phyloP scores from a whole-genome alignment of 2,329 filamentous ascomycete genomes.

The Fusarium oxysporum region DNA sequence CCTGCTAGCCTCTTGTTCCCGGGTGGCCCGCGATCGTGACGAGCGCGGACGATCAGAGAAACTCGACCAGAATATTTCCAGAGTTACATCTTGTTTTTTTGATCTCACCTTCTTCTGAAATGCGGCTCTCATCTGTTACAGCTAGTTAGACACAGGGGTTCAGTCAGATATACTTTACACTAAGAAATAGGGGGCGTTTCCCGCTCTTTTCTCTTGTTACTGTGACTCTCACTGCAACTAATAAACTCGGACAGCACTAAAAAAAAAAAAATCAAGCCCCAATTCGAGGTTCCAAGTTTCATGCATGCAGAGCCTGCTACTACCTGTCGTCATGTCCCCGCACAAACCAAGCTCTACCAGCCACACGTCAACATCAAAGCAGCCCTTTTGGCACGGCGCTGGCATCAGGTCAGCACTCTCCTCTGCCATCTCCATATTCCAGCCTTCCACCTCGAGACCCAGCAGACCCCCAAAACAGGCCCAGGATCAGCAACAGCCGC shows the following conservation, averaged over 20 bases:
- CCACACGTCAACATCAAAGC: constrained; percentile 33
- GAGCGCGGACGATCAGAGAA: constrained; percentile 30
- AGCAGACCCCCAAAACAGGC: constrained; percentile 16
- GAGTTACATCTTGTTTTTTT: constrained; percentile 1
- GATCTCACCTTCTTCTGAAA: background rate
- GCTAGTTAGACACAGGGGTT: background rate
- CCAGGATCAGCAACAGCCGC: constrained; percentile 12
- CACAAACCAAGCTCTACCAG: constrained; percentile 30
- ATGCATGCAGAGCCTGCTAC: background rate
- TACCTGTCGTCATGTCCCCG: constrained; percentile 43
- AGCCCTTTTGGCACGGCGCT: constrained; percentile 22
- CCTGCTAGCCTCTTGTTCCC: constrained; percentile 29
- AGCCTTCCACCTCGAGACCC: constrained; percentile 10
- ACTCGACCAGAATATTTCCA: background rate
- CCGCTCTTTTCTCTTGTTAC: constrained; percentile 1
- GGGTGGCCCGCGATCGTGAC: constrained; percentile 33
- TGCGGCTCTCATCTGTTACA: constrained; percentile 17
- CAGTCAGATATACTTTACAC: background rate
- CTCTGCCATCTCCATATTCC: constrained; percentile 22
- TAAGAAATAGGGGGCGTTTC: constrained; percentile 2
- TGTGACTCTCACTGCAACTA: background rate
- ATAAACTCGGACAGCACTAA: background rate
- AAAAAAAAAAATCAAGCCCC: background rate
- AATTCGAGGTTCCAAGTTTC: constrained; percentile 15
- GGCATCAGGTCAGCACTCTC: constrained; percentile 26